Evolutionary conservation across 2,329 filamentous ascomycete species (phyloP).

Genomic region (Blastomyces gilchristii): DNA sequence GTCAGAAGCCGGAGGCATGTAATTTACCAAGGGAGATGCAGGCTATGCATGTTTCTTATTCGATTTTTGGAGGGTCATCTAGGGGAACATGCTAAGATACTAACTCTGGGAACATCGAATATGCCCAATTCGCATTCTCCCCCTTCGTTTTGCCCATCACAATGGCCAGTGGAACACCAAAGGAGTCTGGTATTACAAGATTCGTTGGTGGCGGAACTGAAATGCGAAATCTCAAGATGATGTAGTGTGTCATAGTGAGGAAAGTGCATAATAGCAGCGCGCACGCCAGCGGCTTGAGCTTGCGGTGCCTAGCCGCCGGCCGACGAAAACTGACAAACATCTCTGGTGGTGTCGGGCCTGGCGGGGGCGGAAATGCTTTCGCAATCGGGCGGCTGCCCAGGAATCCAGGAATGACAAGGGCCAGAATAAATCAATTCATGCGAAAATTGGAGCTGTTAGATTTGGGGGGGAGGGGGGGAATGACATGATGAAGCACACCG

Average conservation of each 20-base stretch:
- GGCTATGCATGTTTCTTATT: too few relatives aligned
- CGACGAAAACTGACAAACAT: neutral
- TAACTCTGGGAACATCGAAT: constrained; percentile 13
- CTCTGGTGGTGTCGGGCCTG: neutral
- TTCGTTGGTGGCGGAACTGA: neutral
- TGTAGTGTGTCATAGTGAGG: neutral
- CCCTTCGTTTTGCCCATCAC: neutral
- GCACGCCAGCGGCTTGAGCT: neutral
- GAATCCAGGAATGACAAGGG: too few relatives aligned
- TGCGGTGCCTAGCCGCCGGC: neutral
- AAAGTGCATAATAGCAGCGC: neutral
- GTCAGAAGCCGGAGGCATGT: too few relatives aligned
- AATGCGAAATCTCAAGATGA: neutral
- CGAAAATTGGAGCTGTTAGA: too few relatives aligned
- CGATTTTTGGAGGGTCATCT: too few relatives aligned
- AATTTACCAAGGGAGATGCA: too few relatives aligned
- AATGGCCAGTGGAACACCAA: neutral
- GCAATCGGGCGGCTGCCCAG: too few relatives aligned
- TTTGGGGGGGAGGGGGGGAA: too few relatives aligned
- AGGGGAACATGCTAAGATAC: neutral
- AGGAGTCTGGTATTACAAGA: neutral
- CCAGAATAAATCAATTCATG: too few relatives aligned
- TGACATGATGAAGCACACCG: too few relatives aligned
- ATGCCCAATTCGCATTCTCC: constrained; percentile 4
- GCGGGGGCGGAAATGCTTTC: too few relatives aligned